Evolutionary conservation across 1,139 yeast species (phyloP), one percentile per base, ranked within the genome.

Genomic region (Geotrichum europaeum): DNA sequence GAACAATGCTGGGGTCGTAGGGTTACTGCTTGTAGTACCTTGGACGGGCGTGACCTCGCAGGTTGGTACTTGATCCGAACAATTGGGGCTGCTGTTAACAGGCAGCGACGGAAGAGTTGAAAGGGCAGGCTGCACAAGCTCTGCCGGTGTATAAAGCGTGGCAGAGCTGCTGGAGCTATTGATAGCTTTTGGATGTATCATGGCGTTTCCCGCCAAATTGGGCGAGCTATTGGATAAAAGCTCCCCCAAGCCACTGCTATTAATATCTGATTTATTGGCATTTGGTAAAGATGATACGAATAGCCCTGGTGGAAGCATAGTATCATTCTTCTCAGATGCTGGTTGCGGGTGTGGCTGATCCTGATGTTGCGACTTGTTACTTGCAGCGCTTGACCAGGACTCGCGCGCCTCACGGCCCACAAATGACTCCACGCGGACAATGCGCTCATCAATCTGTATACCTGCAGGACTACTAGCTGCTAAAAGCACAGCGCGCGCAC

Each of bases 401-500:
- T 15, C 10, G 18, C 47, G 47, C 18, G 47, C 7, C 7, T 40
- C 47, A n/a, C 47, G 47, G 47, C 47, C 47, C 20, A 40, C 20
- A 6, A 40, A 40, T 7, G 20, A 7, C 20, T 40, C 47, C 20
- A 40, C 47, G 3, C 47, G 47, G 6, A 40, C 47, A 40, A n/a
- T 4, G 18, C 20, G 18, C 20, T 7, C 47, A 40, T 40, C 9
- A 15, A 40, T n/a, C 10, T n/a, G 20, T 7, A 40, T 22, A n/a
- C 47, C 47, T 5, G 10, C 6, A 40, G 20, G 22, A 15, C 43
- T 5, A 36, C 22, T 40, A 22, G 47, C 22, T n/a, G 47, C 47
- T n/a, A n/a, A 90, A 72, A 90, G 86, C 67, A 96, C 96, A 70
- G 89, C 89, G 65, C 80, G 79, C 64, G 97, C 97, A 69, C 92